Evolutionary conservation across 495 filamentous ascomycete species (phyloP).

Genomic region (Podospora didyma): DNA sequence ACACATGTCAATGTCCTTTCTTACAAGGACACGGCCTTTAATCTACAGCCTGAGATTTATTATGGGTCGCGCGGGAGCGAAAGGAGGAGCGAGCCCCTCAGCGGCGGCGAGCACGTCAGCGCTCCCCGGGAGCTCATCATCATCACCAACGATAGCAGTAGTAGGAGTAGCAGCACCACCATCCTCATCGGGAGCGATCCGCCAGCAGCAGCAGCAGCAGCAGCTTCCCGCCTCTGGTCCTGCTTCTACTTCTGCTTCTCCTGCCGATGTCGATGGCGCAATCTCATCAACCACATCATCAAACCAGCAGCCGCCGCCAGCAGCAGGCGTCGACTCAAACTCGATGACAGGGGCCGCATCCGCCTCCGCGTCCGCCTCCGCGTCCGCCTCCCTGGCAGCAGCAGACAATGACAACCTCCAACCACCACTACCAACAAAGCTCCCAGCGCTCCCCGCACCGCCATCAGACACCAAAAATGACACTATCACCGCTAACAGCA

Average conservation of each 20-base stretch:
- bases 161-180: not conserved
- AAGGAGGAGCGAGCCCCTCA: slow-evolving; percentile 10
- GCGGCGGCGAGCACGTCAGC: slow-evolving; percentile 24
- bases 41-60: too few relatives aligned
- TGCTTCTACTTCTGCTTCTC: too few relatives aligned
- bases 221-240: too few relatives aligned
- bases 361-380: not conserved
- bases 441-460: not conserved
- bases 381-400: not conserved
- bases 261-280: too few relatives aligned
- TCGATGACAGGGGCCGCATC: too few relatives aligned
- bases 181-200: too few relatives aligned
- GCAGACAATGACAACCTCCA: not conserved
- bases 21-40: too few relatives aligned
- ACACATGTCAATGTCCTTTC: too few relatives aligned
- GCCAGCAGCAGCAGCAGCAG: not conserved
- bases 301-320: too few relatives aligned
- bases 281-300: too few relatives aligned
- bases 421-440: not conserved
- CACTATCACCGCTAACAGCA: slow-evolving; percentile 21
- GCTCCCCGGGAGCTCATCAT: slow-evolving; percentile 23
- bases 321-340: too few relatives aligned
- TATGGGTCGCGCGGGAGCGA: not conserved
- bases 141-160: not conserved
- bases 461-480: not conserved